phyloP scores from a whole-genome alignment of 257 asterid genomes.

The Jasminum sambac region DNA sequence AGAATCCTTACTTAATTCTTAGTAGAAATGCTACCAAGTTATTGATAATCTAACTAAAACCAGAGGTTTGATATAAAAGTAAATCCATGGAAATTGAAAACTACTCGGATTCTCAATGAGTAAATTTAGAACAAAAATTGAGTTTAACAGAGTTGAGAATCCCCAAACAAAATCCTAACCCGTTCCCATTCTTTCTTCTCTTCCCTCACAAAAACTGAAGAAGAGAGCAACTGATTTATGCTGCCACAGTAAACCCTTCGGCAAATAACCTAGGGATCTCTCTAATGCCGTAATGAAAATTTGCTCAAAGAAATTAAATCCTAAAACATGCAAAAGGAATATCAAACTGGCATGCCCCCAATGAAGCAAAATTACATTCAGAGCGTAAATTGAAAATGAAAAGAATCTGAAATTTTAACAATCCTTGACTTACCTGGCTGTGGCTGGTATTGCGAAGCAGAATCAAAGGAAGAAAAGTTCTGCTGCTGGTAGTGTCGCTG shows the following conservation, averaged over 20 bases:
- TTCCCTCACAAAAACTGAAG: background rate
- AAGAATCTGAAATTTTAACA: background rate
- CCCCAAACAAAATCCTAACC: too few species aligned
- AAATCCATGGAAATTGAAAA: background rate
- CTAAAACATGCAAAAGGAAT: background rate
- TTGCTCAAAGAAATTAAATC: background rate
- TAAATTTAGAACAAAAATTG: background rate
- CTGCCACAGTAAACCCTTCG: background rate
- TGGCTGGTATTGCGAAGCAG: conserved; percentile 42
- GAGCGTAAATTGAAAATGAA: background rate
- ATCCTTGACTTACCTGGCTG: conserved; percentile 48
- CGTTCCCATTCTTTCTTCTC: background rate
- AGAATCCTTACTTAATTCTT: background rate
- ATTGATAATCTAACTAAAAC: background rate
- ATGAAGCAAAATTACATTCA: background rate
- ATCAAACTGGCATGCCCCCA: background rate
- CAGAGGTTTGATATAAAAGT: background rate
- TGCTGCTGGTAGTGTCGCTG: conserved; percentile 34
- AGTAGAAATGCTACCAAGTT: background rate
- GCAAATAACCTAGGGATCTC: background rate
- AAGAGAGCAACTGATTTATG: background rate
- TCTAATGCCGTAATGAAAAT: background rate
- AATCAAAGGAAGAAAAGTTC: conserved; percentile 42
- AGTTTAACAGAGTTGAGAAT: background rate
- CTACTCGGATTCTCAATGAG: background rate